Base-by-base conservation (phyloP, 2,329 filamentous ascomycete species). In the Colletotrichum sp. region DNA sequence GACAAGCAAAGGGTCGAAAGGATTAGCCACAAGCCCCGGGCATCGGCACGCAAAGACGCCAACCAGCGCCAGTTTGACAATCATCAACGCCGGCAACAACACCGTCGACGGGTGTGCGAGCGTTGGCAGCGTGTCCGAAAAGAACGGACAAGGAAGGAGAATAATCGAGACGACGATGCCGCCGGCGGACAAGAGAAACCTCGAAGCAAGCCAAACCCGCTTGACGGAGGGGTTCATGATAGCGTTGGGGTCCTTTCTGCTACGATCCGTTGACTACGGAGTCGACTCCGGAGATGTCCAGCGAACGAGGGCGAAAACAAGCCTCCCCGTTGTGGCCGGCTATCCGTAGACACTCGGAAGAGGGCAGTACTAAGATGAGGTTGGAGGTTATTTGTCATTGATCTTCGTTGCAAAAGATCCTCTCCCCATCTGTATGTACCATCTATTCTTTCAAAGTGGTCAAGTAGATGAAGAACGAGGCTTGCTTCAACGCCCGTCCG, bases 71-170 rank as follows among this genome's bases (percentile, higher is more conserved):
- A 71, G 13, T 36, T 36, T 26, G 24, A 39, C 66, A 68, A 36
- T 26, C 48, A 30, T 36, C 57, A 64, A 7, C 67, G 24, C 60
- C 72, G 63, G n/a, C 67, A 21, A 43, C 60, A 39, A 18, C 72
- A 34, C 68, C 72, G 39, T 60, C 21, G 69, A 67, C 73, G 73
- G 67, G 57, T 66, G 57, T 55, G 36, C 28, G 69, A 75, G 69
- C 73, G 73, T 75, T 75, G 73, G 63, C 59, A 55, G 69, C 30
- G 30, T 39, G 61, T 26, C 32, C 59, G 30, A 63, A 32, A 21
- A 63, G 10, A 24, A 28, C 26, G 59, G n/a, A 30, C 28, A 36
- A 59, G 52, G 43, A 48, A 67, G 48, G 55, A 15, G 8, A 52
- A 39, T 30, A 36, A 36, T 32, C 24, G 39, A 36, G 39, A 67